Conservation (phyloP, 225 moss, liverwort and hornwort genomes). For the Rhytidiadelphus loreus region DNA sequence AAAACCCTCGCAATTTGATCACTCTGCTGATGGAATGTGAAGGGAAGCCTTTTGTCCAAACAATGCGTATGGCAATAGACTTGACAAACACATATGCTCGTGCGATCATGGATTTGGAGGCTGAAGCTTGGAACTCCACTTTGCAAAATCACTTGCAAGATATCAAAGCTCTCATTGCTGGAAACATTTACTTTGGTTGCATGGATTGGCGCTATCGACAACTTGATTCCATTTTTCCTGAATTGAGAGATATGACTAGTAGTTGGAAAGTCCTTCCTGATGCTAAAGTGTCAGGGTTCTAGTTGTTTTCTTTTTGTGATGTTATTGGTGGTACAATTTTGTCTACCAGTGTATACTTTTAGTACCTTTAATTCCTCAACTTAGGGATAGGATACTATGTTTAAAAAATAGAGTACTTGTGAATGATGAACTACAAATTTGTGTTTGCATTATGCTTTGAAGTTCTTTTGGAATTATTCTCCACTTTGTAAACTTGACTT, state of each 20-base stretch:
- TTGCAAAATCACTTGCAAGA: neutral
- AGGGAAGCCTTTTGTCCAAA: neutral
- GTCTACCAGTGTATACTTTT: neutral
- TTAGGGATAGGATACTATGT: neutral
- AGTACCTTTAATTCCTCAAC: neutral
- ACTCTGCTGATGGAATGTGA: neutral
- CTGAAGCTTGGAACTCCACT: neutral
- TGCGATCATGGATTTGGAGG: neutral
- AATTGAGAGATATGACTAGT: neutral
- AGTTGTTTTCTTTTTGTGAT: neutral
- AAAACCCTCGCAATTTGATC: neutral
- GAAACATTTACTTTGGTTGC: neutral
- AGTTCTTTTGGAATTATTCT: neutral
- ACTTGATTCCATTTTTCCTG: neutral
- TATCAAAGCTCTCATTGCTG: neutral
- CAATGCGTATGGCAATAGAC: neutral
- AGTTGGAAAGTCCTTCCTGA: neutral
- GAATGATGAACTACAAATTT: neutral
- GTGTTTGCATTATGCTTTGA: neutral
- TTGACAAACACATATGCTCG: neutral
- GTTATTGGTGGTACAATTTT: no score
- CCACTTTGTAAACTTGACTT: neutral
- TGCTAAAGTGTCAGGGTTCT: neutral
- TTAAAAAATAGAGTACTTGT: neutral
- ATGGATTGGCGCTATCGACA: neutral